phyloP scores from a whole-genome alignment of 2,329 filamentous ascomycete genomes.

The Pseudogymnoascus sp. region DNA sequence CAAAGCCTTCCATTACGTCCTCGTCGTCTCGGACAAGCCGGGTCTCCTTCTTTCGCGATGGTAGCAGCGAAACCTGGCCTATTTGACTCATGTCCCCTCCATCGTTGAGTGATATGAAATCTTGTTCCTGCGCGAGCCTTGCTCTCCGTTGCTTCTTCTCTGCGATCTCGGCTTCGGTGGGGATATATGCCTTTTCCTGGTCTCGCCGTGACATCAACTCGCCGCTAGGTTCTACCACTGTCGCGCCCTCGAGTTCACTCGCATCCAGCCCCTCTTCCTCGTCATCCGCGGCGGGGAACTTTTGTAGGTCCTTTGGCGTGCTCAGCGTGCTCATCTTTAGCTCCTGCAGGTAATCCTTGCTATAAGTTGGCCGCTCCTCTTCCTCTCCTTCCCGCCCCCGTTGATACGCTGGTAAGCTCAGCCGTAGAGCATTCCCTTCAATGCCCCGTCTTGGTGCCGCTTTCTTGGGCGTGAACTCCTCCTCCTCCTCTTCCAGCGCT shows the following conservation, averaged over 20 bases:
- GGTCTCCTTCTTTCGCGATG: slow-evolving; percentile 57
- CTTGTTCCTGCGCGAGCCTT: slow-evolving; percentile 66
- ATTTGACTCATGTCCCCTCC: slow-evolving; percentile 35
- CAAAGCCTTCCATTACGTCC: slow-evolving; percentile 86
- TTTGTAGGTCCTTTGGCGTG: slow-evolving; percentile 58
- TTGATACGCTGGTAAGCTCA: slow-evolving; percentile 33
- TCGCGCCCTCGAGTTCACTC: slow-evolving; percentile 53
- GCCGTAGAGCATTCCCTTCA: slow-evolving; percentile 59
- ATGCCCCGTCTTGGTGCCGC: slow-evolving; percentile 52
- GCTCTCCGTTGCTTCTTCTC: slow-evolving; percentile 86
- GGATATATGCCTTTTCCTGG: slow-evolving; percentile 45
- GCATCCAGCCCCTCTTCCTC: slow-evolving; percentile 48
- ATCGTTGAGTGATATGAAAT: slow-evolving; percentile 57
- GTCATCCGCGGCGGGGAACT: slow-evolving; percentile 37
- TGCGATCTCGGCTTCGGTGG: slow-evolving; percentile 75
- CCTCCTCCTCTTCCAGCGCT: slow-evolving; percentile 41
- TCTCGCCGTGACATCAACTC: slow-evolving; percentile 3
- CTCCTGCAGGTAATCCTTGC: slow-evolving; percentile 76
- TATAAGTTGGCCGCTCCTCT: slow-evolving; percentile 70
- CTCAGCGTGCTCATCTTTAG: slow-evolving; percentile 79
- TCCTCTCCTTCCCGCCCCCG: slow-evolving; percentile 33
- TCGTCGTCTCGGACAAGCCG: slow-evolving; percentile 80
- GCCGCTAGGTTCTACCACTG: slow-evolving; percentile 47
- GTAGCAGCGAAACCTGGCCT: slow-evolving; percentile 31
- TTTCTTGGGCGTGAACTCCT: slow-evolving; percentile 54